Evolutionary conservation across 2,329 filamentous ascomycete genomes (phyloP), one percentile per base, ranked within the genome.

Genomic region (Phyllosticta citriasiana): DNA sequence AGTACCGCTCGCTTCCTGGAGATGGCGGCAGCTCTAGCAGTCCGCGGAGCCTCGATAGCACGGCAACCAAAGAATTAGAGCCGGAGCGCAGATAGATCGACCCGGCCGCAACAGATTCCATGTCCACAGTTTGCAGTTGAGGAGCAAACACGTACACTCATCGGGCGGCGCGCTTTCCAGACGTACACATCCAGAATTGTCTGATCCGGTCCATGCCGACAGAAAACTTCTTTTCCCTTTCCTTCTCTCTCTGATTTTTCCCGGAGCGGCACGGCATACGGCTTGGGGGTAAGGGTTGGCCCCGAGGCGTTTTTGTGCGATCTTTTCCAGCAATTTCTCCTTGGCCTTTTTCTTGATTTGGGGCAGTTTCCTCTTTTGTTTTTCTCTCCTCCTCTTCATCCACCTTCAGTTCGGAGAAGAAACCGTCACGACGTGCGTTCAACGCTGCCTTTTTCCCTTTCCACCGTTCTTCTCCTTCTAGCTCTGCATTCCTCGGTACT

Each of bases 1-100:
- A 75, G 22, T 76, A 77, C 63, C 71, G 75, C 64, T 79, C 82
- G 63, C 40, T 47, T 47, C 40, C 40, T 4, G 40, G 40, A n/a
- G 79, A 79, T 1, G 74, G 74, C 6, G 58, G 57, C 47, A 63
- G 63, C 50, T 60, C 56, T 26, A 63, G 62, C 55, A 62, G 40
- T 62, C 66, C 67, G 19, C 67, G 66, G 16, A 69, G 66, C 63
- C 61, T 62, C 30, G 63, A 55, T 10, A 61, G 59, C 55, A 35
- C 30, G 54, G 25, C 59, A 55, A 52, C 26, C 6, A 55, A 57
- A 24, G 51, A 40, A 19, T 47, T 57, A 40, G 59, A 55, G 19
- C 16, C 51, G 30, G 57, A 35, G 4, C 19, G n/a, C 24, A 59
- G 30, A 26, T 59, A 59, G 40, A 47, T 4, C 40, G 14, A n/a